Percentiles rank a stretch among this genome's conserved stretches.
Evolutionary conservation across 139 green algal species (phyloP).

Genomic region (Chlorella vulgaris): DNA sequence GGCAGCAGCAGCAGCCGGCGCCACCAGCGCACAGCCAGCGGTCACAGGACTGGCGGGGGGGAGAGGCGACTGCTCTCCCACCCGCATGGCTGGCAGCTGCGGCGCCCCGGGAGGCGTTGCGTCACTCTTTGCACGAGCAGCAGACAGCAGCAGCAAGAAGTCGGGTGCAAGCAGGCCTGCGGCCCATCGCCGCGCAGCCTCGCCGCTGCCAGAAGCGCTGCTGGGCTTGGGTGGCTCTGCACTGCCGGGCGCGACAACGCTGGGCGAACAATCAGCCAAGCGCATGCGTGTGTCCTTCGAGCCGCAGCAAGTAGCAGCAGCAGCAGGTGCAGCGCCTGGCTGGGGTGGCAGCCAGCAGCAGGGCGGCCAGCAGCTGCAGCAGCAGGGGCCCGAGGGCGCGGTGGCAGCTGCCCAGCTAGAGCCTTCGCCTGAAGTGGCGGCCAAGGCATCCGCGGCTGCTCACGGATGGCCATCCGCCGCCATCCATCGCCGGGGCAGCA

Average conservation of each 20-base stretch:
- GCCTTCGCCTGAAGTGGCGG: neutral
- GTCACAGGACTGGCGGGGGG: too few relatives aligned
- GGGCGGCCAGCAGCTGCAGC: neutral
- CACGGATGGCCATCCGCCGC: neutral
- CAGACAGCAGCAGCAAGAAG: neutral
- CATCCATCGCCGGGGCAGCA: neutral
- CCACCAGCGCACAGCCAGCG: neutral
- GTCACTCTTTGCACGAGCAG: too few relatives aligned
- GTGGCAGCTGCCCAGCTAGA: slow-evolving; percentile 8
- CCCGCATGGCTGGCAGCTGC: too few relatives aligned
- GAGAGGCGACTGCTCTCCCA: too few relatives aligned
- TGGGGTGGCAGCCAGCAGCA: neutral
- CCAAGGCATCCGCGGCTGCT: neutral
- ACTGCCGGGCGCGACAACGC: too few relatives aligned
- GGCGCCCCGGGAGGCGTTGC: neutral
- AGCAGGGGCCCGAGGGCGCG: neutral
- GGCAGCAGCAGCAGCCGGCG: neutral
- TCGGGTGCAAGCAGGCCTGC: neutral
- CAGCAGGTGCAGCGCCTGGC: neutral
- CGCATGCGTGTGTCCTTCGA: neutral
- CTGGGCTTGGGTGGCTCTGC: neutral
- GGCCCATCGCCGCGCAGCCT: neutral
- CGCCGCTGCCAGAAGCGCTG: neutral
- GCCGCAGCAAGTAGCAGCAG: neutral
- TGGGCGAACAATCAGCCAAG: neutral